A percentile compares a stretch with the other conserved stretches of the same genome.
Conservation (phyloP, 352 stramenopile genomes). For the Phytophthora melonis region DNA sequence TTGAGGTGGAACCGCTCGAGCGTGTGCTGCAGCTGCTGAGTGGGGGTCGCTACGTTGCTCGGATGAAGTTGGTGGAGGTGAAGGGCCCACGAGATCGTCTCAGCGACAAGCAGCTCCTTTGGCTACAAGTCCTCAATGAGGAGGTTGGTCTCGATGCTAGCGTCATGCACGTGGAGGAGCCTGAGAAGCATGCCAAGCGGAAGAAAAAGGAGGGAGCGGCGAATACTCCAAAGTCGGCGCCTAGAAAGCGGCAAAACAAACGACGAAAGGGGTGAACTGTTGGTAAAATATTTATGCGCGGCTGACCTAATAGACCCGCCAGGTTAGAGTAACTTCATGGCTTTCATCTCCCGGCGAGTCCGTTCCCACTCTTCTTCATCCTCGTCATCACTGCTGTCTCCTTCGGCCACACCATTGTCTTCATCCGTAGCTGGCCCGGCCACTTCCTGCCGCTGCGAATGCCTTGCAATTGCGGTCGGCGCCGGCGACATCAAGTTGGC, state of each 20-base stretch:
- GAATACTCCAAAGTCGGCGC: slow-evolving; percentile 14
- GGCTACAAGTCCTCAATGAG: slow-evolving; percentile 73
- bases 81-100: slow-evolving; percentile 88
- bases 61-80: slow-evolving; percentile 86
- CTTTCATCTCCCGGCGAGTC: slow-evolving; percentile 42
- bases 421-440: background rate
- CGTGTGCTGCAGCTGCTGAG: slow-evolving; percentile 31
- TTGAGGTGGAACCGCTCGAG: slow-evolving; percentile 19
- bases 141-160: slow-evolving; percentile 61
- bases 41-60: slow-evolving; percentile 19
- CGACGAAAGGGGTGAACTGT: slow-evolving; percentile 19
- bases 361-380: slow-evolving; percentile 49
- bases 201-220: slow-evolving; percentile 35
- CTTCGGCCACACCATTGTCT: slow-evolving; percentile 17
- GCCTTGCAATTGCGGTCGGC: slow-evolving; percentile 8
- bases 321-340: slow-evolving; percentile 18
- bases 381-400: slow-evolving; percentile 29
- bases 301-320: background rate
- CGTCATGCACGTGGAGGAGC: slow-evolving; percentile 83
- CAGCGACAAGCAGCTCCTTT: slow-evolving; percentile 85
- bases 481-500: slow-evolving; percentile 53
- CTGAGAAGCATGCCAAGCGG: slow-evolving; percentile 52
- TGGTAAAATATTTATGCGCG: slow-evolving; percentile 19
- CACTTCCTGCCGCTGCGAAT: slow-evolving; percentile 8
- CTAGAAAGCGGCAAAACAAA: slow-evolving; percentile 23